Evolutionary conservation across 2,329 filamentous ascomycete species (phyloP), one percentile per base, ranked within the genome.

Genomic region (Claviceps pazoutovae): DNA sequence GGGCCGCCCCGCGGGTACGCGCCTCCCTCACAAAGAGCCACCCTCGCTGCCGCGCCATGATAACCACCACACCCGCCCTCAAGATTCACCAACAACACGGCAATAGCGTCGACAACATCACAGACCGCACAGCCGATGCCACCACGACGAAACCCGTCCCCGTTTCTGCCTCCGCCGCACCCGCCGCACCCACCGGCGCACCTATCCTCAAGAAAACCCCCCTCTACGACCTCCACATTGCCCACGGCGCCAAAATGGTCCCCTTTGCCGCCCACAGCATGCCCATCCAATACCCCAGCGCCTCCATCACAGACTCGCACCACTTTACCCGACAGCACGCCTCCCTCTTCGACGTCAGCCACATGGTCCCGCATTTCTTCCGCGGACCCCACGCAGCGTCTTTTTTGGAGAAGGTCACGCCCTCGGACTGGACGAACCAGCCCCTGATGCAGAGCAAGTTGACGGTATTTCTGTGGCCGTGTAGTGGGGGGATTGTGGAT

Each of bases 331-430:
- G 93, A 51, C 77, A 82, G 60, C 86, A 90, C 68, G 86, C 88
- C 53, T 95, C 89, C 57, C 72, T 98, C 57, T 98, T 98, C 64
- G 93, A 98, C 68, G 93, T 97, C 51, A 85, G 85, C 66, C 93
- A 97, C 72, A 97, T 97, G 91, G 89, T 84, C 56, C 90, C 95
- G 71, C 89, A 95, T 67, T 78, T 83, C 58, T 82, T 98, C 64
- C 80, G 80, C 49, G 93, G 93, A 0, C 81, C 88, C 6, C 86
- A 86, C 37, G 90, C 88, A 5, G 77, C 84, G 26, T 79, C 79
- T 4, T 93, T 97, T 65, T 78, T 98, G 38, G 83, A 95, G 73
- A 82, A 74, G 57, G 74, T 98, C 55, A 95, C 90, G 0, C 93
- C 93, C 0, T 83, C 84, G 13, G 80, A 82, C 45, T 74, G 93